Conservation (phyloP, 2,329 filamentous ascomycete genomes). For the Penicillium sp. region DNA sequence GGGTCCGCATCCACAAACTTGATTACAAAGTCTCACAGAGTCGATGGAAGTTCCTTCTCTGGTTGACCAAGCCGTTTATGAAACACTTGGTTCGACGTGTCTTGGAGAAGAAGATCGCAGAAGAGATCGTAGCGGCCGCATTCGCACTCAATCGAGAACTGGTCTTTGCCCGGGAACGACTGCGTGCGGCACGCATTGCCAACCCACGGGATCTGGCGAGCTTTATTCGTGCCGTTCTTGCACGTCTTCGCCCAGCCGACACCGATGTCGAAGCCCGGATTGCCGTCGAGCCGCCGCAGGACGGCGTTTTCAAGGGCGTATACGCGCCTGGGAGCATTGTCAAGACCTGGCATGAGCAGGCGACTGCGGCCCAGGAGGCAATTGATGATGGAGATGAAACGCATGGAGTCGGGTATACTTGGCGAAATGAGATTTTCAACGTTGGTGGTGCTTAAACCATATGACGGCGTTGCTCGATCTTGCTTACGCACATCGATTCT, state of each 20-base stretch:
- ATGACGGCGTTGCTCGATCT: too few species aligned
- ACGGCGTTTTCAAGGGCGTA: conserved; percentile 69
- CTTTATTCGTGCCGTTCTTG: conserved; percentile 75
- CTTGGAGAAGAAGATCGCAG: conserved; percentile 71
- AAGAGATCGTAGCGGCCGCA: conserved; percentile 63
- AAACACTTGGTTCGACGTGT: conserved; percentile 73
- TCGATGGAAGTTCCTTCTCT: conserved; percentile 70
- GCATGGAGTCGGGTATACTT: conserved; percentile 50
- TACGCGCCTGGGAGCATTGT: conserved; percentile 88
- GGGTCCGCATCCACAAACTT: conserved; percentile 80
- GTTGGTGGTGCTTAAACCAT: conserved; percentile 20
- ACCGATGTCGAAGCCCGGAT: conserved; percentile 70
- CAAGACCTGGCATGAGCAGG: conserved; percentile 84
- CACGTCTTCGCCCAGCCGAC: conserved; percentile 67
- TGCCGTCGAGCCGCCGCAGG: conserved; percentile 58
- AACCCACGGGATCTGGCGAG: conserved; percentile 73
- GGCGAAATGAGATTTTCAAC: conserved; percentile 81
- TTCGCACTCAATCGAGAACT: conserved; percentile 76
- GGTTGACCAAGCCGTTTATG: conserved; percentile 77
- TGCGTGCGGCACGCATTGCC: conserved; percentile 78
- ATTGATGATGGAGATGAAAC: conserved; percentile 64
- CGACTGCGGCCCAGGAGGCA: conserved; percentile 60
- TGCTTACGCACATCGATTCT: too few species aligned
- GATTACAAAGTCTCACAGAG: conserved; percentile 66
- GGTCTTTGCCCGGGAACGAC: conserved; percentile 75